Conservation (phyloP, 2,329 filamentous ascomycete species). For the Diplodia scrobiculata region DNA sequence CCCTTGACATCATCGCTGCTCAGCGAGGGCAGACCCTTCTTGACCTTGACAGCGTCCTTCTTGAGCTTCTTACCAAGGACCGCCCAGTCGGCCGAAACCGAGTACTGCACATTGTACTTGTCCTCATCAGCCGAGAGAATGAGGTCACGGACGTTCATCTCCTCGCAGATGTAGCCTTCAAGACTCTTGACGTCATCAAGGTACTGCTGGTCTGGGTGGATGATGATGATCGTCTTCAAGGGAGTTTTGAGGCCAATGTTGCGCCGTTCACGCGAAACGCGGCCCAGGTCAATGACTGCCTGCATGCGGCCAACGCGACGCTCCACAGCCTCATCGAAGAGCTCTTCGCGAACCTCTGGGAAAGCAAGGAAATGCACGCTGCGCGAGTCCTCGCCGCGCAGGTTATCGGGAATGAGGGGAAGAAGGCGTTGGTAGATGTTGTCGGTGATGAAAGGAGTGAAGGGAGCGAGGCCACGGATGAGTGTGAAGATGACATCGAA, state of each 20-base stretch:
- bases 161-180: slow-evolving; percentile 85
- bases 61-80: slow-evolving; percentile 95
- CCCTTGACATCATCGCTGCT: slow-evolving; percentile 77
- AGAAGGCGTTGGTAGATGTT: slow-evolving; percentile 86
- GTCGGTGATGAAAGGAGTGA: slow-evolving; percentile 93
- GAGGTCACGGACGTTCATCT: slow-evolving; percentile 86
- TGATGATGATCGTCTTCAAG: slow-evolving; percentile 83
- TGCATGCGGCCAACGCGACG: slow-evolving; percentile 89
- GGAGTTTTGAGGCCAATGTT: slow-evolving; percentile 87
- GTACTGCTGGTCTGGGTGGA: slow-evolving; percentile 80
- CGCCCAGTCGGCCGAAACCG: slow-evolving; percentile 87
- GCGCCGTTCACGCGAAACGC: slow-evolving; percentile 81
- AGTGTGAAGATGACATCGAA: slow-evolving; percentile 93
- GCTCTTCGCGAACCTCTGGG: slow-evolving; percentile 82
- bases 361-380: slow-evolving; percentile 92
- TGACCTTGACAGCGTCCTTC: slow-evolving; percentile 88
- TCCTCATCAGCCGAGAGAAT: slow-evolving; percentile 83
- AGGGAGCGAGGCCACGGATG: slow-evolving; percentile 84
- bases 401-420: slow-evolving; percentile 73
- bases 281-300: slow-evolving; percentile 86
- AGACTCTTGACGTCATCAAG: slow-evolving; percentile 83
- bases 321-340: slow-evolving; percentile 85
- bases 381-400: slow-evolving; percentile 70
- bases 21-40: slow-evolving; percentile 80
- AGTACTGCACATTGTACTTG: slow-evolving; percentile 90